A percentile compares a stretch with the other conserved stretches of the same genome.
These are phyloP conservation scores for Bifiguratus adelaidae DNA, from an alignment of 192 early-diverging fungal genomes.

Conservation along the genomic window DNA sequence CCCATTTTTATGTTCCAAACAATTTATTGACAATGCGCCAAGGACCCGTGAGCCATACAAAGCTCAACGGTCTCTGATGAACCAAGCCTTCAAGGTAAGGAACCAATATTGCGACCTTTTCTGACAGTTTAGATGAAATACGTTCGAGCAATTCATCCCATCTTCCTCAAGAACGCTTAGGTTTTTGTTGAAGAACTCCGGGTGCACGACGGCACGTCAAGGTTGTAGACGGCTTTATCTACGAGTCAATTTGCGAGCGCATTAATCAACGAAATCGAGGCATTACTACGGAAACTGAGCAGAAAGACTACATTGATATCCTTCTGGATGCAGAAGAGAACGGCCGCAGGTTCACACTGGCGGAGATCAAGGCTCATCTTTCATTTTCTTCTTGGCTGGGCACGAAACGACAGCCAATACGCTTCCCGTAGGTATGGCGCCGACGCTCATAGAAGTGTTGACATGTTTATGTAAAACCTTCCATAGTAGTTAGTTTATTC, in stretches of 20 bases:
- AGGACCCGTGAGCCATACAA: not conserved
- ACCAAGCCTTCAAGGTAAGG: constrained; percentile 6
- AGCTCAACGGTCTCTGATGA: not conserved
- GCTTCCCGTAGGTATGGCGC: constrained; percentile 13
- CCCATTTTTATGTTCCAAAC: not conserved
- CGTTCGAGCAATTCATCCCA: not conserved
- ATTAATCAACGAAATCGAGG: not conserved
- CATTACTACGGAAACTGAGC: not conserved
- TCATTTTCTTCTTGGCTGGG: constrained; percentile 42
- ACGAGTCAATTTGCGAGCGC: not conserved
- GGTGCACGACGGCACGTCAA: not conserved
- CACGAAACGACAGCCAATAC: constrained; percentile 48
- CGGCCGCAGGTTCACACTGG: not conserved
- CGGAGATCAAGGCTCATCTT: constrained; percentile 4
- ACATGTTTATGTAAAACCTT: not conserved
- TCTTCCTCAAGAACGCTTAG: not conserved
- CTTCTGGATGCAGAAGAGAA: constrained; percentile 6
- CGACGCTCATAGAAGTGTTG: not conserved
- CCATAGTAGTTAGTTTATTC: not conserved
- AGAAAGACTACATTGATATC: constrained; percentile 3
- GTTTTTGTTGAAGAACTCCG: not conserved
- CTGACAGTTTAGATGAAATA: too few species aligned
- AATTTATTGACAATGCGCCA: not conserved
- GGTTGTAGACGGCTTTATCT: constrained; percentile 3
- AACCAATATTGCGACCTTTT: too few species aligned